Base-by-base conservation (phyloP, 768 basidiomycete genomes). In the Lactarius sanguifluus region DNA sequence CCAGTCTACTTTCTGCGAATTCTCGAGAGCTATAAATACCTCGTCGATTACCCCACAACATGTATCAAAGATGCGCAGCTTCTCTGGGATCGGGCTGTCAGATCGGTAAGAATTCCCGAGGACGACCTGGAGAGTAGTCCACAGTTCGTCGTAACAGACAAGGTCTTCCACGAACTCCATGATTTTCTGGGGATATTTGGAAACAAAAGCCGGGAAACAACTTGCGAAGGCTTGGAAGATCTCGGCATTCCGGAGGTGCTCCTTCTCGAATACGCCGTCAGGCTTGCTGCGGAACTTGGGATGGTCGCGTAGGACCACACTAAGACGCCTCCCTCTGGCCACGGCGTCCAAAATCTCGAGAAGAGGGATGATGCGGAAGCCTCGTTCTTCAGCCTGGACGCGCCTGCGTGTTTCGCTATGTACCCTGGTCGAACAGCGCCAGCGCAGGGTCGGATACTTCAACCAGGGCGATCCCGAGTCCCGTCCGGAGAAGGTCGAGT, bases 1-100 rank as follows among this genome's bases (percentile, higher is more conserved):
- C 65, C 65, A 66, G 65, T 58, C 54, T n/a, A 59, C 30, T 3
- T 15, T 57, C 32, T 12, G n/a, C 18, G 65, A 66, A 23, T n/a
- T n/a, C 52, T 62, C 50, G 2, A 66, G 57, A 12, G 30, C 12
- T 5, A 41, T 34, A 8, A 66, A 20, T 5, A 32, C 50, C 1
- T 36, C 41, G 36, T 66, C 65, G 47, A 66, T 30, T 13, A 66
- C 61, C 16, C 13, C 56, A 45, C 32, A 41, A 38, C 61, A 66
- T 1, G 57, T 45, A 30, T 38, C 61, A 32, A 66, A 62, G 7
- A 43, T 20, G 28, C 50, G 61, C 32, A 62, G 36, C 23, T 62
- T 62, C 38, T 59, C 23, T 3, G 36, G 57, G 25, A 52, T 58
- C 16, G 65, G 57, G 18, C 38, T 40, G 36, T 62, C 47, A 7